These are phyloP conservation scores for Fusarium torreyae DNA, from an alignment of 2,329 filamentous ascomycete genomes.

Conservation along the genomic window DNA sequence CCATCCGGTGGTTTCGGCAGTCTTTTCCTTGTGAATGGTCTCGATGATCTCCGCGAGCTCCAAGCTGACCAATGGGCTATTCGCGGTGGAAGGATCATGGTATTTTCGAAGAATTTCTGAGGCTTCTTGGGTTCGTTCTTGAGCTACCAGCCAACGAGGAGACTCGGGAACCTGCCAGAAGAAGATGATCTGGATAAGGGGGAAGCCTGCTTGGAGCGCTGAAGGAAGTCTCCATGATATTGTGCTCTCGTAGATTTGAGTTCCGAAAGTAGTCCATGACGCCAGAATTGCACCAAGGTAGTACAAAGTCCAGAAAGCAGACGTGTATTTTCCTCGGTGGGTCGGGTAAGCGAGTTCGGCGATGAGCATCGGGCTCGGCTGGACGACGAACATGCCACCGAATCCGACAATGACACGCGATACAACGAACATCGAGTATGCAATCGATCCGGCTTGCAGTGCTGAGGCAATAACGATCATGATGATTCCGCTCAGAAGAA, in stretches of 20 bases:
- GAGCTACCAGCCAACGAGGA: slow-evolving; percentile 64
- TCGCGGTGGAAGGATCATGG: slow-evolving; percentile 58
- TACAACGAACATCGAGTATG: slow-evolving; percentile 55
- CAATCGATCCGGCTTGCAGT: slow-evolving; percentile 56
- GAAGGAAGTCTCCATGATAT: slow-evolving; percentile 54
- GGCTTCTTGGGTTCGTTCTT: slow-evolving; percentile 66
- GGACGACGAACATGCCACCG: slow-evolving; percentile 49
- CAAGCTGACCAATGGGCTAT: slow-evolving; percentile 57
- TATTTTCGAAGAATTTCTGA: slow-evolving; percentile 61
- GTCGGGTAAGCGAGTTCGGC: slow-evolving; percentile 55
- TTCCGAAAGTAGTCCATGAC: slow-evolving; percentile 58
- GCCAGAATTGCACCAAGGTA: slow-evolving; percentile 58
- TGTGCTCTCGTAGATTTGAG: slow-evolving; percentile 37
- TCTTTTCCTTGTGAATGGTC: slow-evolving; percentile 51
- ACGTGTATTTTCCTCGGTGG: slow-evolving; percentile 54
- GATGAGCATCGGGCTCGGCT: slow-evolving; percentile 53
- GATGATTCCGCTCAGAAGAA: slow-evolving; percentile 54
- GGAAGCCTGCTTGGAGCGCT: slow-evolving; percentile 54
- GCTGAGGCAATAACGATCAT: slow-evolving; percentile 55
- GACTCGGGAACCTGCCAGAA: slow-evolving; percentile 63
- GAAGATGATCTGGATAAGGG: slow-evolving; percentile 55
- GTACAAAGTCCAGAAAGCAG: slow-evolving; percentile 55
- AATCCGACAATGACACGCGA: slow-evolving; percentile 54
- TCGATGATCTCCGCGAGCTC: slow-evolving; percentile 59
- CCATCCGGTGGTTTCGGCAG: slow-evolving; percentile 53